Evolutionary conservation across 2,329 filamentous ascomycete species (phyloP).

Genomic region (Exophiala sideris): DNA sequence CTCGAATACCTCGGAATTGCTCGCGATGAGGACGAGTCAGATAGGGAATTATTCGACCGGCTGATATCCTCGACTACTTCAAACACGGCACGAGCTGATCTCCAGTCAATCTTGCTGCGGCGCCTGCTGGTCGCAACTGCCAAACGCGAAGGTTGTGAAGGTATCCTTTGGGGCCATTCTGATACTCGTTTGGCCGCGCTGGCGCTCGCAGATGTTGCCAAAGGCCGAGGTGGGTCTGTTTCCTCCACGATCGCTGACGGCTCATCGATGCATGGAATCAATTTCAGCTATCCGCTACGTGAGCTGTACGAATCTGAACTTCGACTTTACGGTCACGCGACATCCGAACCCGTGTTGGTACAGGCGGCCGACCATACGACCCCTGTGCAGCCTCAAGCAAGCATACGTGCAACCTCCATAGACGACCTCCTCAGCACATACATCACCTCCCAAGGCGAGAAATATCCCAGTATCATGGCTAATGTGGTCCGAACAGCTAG

Average conservation of each 20-base stretch:
- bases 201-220: conserved; percentile 82
- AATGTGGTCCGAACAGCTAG: conserved; percentile 93
- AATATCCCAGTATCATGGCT: conserved; percentile 85
- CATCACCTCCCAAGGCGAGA: conserved; percentile 78
- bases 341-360: conserved; percentile 31
- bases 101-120: conserved; percentile 66
- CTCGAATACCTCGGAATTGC: conserved; percentile 15
- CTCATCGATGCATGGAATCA: conserved; percentile 53
- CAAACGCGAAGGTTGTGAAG: conserved; percentile 58
- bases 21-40: conserved; percentile 26
- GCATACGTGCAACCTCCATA: conserved; percentile 74
- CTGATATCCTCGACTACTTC: conserved; percentile 64
- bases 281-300: conserved; percentile 75
- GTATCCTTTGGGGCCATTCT: conserved; percentile 77
- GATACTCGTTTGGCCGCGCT: conserved; percentile 85
- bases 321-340: conserved; percentile 56
- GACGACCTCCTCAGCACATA: conserved; percentile 88
- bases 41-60: conserved; percentile 49
- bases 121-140: conserved; percentile 68
- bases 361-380: conserved; percentile 16
- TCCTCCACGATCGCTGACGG: conserved; percentile 82
- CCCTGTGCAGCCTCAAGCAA: conserved; percentile 29
- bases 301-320: conserved; percentile 84
- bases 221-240: conserved; percentile 79
- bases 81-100: conserved; percentile 71